Conservation (phyloP, 192 early-diverging fungal genomes). For the Coemansia sp. region DNA sequence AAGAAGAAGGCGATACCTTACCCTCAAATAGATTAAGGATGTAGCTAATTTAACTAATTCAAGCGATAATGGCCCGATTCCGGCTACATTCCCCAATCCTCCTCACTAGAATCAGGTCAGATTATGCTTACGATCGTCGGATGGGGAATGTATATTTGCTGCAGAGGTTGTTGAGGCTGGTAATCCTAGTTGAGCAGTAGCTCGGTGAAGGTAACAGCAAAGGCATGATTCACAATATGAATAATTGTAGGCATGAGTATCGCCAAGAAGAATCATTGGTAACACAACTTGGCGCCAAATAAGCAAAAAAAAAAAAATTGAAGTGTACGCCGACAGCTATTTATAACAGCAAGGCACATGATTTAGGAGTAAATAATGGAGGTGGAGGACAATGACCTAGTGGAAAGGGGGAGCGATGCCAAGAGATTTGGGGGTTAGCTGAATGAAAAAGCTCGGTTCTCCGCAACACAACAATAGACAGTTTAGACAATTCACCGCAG, state of each 20-base stretch:
- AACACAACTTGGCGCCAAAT: neutral
- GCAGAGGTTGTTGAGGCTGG: neutral
- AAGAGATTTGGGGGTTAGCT: neutral
- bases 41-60: neutral
- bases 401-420: neutral
- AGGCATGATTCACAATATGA: neutral
- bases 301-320: neutral
- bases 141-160: neutral
- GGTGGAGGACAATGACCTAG: neutral
- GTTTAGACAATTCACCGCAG: neutral
- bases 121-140: neutral
- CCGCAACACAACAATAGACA: neutral
- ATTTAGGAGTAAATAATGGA: neutral
- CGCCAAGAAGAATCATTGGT: neutral
- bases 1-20: too few relatives aligned
- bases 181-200: neutral
- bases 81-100: neutral
- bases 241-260: neutral
- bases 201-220: neutral
- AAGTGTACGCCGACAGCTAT: neutral
- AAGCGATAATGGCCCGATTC: neutral
- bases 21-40: neutral
- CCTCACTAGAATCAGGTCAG: neutral
- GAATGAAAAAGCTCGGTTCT: neutral
- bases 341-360: neutral